phyloP scores from a whole-genome alignment of 805 yeast genomes.

The Schizosaccharomyces octosporus region DNA sequence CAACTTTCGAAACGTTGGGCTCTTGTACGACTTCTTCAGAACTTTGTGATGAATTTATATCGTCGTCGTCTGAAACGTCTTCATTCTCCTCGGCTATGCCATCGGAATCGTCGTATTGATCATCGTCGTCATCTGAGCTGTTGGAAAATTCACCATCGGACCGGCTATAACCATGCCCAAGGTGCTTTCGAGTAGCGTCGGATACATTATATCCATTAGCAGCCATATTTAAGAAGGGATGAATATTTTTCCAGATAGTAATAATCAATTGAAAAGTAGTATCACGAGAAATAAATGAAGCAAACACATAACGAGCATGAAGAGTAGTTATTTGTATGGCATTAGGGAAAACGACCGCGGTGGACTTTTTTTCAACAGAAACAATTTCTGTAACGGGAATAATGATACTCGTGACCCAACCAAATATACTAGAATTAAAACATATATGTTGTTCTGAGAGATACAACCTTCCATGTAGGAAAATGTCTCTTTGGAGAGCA shows the following conservation, averaged over 20 bases:
- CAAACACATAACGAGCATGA: slow-evolving; percentile 49
- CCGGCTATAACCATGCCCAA: slow-evolving; percentile 3
- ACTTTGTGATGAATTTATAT: slow-evolving; percentile 2
- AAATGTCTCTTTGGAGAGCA: slow-evolving; percentile 65
- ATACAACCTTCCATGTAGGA: slow-evolving; percentile 69
- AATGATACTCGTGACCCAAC: slow-evolving; percentile 69
- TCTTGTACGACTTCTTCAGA: background rate
- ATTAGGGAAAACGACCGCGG: slow-evolving; percentile 79
- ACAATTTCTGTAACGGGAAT: slow-evolving; percentile 48
- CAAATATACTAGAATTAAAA: slow-evolving; percentile 65
- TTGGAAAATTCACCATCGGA: slow-evolving; percentile 3
- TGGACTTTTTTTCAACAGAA: slow-evolving; percentile 52
- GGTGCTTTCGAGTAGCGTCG: slow-evolving; percentile 6
- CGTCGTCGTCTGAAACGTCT: slow-evolving; percentile 4
- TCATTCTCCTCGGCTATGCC: slow-evolving; percentile 15
- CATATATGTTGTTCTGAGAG: slow-evolving; percentile 56
- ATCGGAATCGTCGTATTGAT: slow-evolving; percentile 4
- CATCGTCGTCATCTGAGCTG: slow-evolving; percentile 18
- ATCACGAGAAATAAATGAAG: slow-evolving; percentile 69
- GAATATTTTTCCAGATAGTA: slow-evolving; percentile 32
- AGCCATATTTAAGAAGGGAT: slow-evolving; percentile 13
- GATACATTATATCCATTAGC: background rate
- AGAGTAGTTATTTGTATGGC: slow-evolving; percentile 52
- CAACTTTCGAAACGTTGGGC: background rate
- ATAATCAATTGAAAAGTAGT: slow-evolving; percentile 44